Conservation (phyloP, 495 filamentous ascomycete genomes). For the Daldinia caldariorum region DNA sequence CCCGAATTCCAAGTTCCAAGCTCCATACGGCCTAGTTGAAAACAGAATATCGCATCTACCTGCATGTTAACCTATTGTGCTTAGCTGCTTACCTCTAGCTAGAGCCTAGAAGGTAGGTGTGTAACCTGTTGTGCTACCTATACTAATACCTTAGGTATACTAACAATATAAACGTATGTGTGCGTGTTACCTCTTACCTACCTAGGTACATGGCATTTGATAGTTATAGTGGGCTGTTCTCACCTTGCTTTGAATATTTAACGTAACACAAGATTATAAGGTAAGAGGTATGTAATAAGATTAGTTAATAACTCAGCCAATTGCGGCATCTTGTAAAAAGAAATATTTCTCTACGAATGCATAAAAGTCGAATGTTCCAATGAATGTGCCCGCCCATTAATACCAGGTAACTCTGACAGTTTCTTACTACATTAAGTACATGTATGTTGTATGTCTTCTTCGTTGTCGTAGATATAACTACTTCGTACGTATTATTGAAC, state of each 20-base stretch:
- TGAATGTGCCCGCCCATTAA: constrained; percentile 5
- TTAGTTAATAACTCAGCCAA: constrained; percentile 21
- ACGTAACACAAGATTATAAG: background rate
- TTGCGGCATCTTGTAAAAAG: constrained; percentile 37
- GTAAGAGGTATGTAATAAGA: background rate
- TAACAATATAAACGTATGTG: background rate
- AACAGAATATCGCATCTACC: constrained; percentile 5
- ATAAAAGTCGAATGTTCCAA: constrained; percentile 21
- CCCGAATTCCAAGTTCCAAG: constrained; percentile 6
- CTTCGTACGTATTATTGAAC: background rate
- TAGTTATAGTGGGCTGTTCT: constrained; percentile 22
- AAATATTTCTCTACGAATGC: background rate
- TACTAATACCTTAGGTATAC: too few species aligned
- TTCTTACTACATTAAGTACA: background rate
- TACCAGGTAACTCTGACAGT: background rate
- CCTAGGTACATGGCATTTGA: constrained; percentile 4
- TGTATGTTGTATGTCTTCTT: background rate
- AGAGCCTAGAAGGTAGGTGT: too few species aligned
- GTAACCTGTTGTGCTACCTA: too few species aligned
- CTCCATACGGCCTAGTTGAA: constrained; percentile 27
- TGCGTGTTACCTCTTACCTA: constrained; percentile 6
- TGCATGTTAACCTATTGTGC: constrained; percentile 3
- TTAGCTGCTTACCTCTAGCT: too few species aligned
- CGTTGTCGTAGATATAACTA: constrained; percentile 6
- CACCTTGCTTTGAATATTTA: constrained; percentile 21